Evolutionary conservation across 305 asterid genomes (phyloP).

Genomic region (Fraxinus latifolia): DNA sequence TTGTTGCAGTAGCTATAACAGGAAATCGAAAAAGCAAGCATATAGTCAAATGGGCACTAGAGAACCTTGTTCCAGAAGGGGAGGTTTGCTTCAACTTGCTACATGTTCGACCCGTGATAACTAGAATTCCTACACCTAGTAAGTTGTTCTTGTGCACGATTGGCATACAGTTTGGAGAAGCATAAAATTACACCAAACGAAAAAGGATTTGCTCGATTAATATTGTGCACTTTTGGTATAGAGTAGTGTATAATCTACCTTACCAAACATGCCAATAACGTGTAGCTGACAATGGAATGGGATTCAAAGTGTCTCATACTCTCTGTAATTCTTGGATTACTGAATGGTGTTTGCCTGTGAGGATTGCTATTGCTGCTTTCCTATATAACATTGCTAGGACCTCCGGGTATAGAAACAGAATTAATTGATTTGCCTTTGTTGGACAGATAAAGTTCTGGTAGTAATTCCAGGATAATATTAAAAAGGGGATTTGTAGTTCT

Average conservation of each 20-base stretch:
- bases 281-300: neutral
- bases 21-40: slow-evolving; percentile 52
- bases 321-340: neutral
- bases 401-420: neutral
- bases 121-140: slow-evolving; percentile 79
- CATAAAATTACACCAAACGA: neutral
- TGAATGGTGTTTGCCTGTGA: neutral
- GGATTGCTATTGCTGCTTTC: neutral
- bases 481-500: neutral
- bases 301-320: neutral
- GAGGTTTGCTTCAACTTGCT: slow-evolving; percentile 52
- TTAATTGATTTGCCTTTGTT: neutral
- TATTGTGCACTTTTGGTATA: neutral
- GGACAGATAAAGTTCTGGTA: neutral
- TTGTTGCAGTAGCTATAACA: slow-evolving; percentile 59
- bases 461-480: neutral
- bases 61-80: slow-evolving; percentile 70
- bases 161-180: neutral
- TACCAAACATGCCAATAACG: neutral
- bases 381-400: neutral
- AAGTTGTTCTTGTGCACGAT: slow-evolving; percentile 26
- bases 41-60: slow-evolving; percentile 72
- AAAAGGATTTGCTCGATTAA: neutral
- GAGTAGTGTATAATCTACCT: neutral
- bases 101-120: slow-evolving; percentile 53